Percentiles rank a stretch among this genome's conserved stretches.
Evolutionary conservation across 768 basidiomycete species (phyloP).

Genomic region (Amanita jacksonii): DNA sequence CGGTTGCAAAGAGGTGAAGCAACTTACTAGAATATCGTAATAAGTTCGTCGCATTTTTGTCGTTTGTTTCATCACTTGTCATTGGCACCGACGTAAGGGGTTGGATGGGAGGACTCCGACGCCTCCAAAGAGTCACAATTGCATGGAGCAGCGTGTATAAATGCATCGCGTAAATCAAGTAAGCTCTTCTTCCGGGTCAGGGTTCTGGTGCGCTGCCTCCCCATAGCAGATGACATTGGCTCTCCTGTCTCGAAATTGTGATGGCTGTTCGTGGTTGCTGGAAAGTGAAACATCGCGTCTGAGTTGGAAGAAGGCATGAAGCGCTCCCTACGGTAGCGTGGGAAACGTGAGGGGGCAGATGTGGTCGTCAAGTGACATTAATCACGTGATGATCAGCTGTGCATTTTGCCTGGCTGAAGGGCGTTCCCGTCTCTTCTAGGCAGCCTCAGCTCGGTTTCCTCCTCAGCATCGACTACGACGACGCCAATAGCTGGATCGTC

Average conservation of each 20-base stretch:
- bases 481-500: no score
- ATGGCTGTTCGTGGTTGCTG: background rate
- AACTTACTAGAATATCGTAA: no score
- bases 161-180: constrained; percentile 20
- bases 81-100: background rate
- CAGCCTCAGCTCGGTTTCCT: no score
- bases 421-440: no score
- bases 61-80: background rate
- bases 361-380: no score
- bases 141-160: constrained; percentile 6
- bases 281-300: background rate
- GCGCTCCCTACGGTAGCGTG: no score
- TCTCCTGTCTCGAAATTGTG: background rate
- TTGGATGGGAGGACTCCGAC: background rate
- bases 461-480: no score
- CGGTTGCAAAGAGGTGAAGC: no score
- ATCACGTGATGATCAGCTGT: no score
- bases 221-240: background rate
- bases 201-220: constrained; percentile 7
- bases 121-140: background rate
- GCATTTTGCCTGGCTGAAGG: no score
- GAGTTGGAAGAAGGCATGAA: background rate
- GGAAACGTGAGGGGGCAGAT: no score
- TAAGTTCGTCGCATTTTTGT: no score
- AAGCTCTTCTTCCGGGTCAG: constrained; percentile 21